phyloP scores from a whole-genome alignment of 2,329 filamentous ascomycete species.

The Colletotrichum melonis region DNA sequence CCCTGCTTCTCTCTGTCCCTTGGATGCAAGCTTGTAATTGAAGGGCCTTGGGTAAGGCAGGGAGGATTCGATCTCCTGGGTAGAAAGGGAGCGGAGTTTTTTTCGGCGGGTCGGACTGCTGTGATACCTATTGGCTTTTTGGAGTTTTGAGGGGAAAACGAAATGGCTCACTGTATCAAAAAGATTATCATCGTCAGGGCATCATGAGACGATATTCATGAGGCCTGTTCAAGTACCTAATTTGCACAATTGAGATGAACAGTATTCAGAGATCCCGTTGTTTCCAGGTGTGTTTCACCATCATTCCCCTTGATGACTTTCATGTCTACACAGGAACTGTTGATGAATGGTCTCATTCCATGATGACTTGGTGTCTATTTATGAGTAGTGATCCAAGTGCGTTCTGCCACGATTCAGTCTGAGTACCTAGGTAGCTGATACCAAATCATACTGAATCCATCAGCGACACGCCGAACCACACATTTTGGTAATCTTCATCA shows the following conservation, averaged over 20 bases:
- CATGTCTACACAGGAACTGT: not conserved
- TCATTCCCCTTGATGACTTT: not conserved
- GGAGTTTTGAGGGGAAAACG: slow-evolving; percentile 19
- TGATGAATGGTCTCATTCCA: not conserved
- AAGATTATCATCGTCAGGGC: not conserved
- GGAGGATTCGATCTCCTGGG: not conserved
- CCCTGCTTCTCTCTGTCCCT: not conserved
- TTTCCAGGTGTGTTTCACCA: not conserved
- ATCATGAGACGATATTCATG: not conserved
- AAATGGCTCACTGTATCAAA: not conserved
- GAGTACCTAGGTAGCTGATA: too few relatives aligned
- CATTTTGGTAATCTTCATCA: not conserved
- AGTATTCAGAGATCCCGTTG: not conserved
- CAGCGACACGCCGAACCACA: not conserved
- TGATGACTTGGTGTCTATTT: not conserved
- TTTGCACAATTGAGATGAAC: not conserved
- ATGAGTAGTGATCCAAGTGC: not conserved
- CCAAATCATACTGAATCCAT: not conserved
- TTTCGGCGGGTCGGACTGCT: slow-evolving; percentile 15
- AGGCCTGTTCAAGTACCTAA: slow-evolving; percentile 1
- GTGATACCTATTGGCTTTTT: slow-evolving; percentile 27
- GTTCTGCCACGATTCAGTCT: not conserved
- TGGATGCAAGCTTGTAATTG: not conserved
- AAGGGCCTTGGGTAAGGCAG: too few relatives aligned
- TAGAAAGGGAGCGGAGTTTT: slow-evolving; percentile 15